Base-by-base conservation (phyloP, 257 asterid species). In the Nicotiana undulata region DNA sequence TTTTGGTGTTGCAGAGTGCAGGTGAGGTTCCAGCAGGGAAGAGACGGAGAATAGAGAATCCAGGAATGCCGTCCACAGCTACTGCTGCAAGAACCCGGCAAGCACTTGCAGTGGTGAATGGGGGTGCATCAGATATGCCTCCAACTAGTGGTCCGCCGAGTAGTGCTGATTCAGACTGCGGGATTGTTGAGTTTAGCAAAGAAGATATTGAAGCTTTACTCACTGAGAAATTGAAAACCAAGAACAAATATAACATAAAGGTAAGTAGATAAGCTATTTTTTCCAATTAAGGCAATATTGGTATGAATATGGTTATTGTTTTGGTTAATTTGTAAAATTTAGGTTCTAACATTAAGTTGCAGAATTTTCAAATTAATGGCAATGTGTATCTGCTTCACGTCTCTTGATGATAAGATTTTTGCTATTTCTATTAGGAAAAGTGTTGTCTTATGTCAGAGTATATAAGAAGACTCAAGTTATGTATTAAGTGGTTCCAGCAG, bases 401-500 rank as follows among this genome's bases (percentile, higher is more conserved):
- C 52, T 55, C 8, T 70, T 59, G 76, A 63, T 79, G 82, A 31
- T 40, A 67, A 79, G 18, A 15, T 80, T 37, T 82, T 46, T 82
- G 82, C 79, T 4, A 22, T 52, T 16, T 63, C 59, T 12, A 40
- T 44, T 87, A 96, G 98, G 99, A 92, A 83, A 92, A 89, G 83
- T 86, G 90, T 80, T 97, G 90, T 16, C 91, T 84, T 75, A 90
- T 88, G 98, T 59, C 76, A 7, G 98, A 94, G 9, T 87, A 79
- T 80, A 90, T 94, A 37, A 88, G 85, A 85, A 89, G 93, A 85
- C 94, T 94, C 17, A 96, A 89, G 89, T 91, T 86, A 29, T 90
- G 98, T 61, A 83, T 96, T 60, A 91, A 75, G 88, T 92, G 98
- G 99, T 93, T 92, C 84, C 97, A 90, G 63, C 98, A 89, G 81